Conservation (phyloP, 805 yeast genomes). For the Pichia scutulata region DNA sequence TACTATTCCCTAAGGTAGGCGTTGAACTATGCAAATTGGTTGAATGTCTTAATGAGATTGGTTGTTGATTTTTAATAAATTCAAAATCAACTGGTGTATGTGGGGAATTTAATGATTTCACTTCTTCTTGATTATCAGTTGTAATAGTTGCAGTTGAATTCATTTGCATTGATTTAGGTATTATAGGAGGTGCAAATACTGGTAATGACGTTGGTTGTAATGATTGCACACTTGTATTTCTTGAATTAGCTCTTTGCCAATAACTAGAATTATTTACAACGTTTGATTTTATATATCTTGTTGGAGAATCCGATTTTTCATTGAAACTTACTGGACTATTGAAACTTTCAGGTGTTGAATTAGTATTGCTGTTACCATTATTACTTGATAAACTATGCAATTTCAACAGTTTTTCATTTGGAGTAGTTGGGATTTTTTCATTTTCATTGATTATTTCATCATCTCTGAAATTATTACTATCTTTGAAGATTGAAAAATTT, state of each 20-base stretch:
- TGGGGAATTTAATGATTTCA: slow-evolving; percentile 6
- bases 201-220: slow-evolving; percentile 9
- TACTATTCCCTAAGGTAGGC: background rate
- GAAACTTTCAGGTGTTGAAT: slow-evolving; percentile 7
- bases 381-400: slow-evolving; percentile 2
- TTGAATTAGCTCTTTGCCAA: slow-evolving; percentile 20
- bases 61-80: background rate
- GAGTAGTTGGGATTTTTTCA: slow-evolving; percentile 2
- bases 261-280: slow-evolving; percentile 15
- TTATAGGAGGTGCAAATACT: slow-evolving; percentile 13
- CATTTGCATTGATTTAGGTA: slow-evolving; percentile 3
- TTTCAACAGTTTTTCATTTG: background rate
- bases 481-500: slow-evolving; percentile 25
- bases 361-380: background rate
- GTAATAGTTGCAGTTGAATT: background rate
- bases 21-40: background rate
- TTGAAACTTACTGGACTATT: slow-evolving; percentile 2
- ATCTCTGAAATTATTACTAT: slow-evolving; percentile 22
- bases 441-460: slow-evolving; percentile 8
- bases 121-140: background rate
- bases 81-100: slow-evolving; percentile 14
- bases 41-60: background rate
- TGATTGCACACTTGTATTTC: slow-evolving; percentile 10
- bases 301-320: slow-evolving; percentile 4
- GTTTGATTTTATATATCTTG: slow-evolving; percentile 2